A percentile compares a stretch with the other conserved stretches of the same genome.
Evolutionary conservation across 2,329 filamentous ascomycete species (phyloP).

Genomic region (Didymella pomorum): DNA sequence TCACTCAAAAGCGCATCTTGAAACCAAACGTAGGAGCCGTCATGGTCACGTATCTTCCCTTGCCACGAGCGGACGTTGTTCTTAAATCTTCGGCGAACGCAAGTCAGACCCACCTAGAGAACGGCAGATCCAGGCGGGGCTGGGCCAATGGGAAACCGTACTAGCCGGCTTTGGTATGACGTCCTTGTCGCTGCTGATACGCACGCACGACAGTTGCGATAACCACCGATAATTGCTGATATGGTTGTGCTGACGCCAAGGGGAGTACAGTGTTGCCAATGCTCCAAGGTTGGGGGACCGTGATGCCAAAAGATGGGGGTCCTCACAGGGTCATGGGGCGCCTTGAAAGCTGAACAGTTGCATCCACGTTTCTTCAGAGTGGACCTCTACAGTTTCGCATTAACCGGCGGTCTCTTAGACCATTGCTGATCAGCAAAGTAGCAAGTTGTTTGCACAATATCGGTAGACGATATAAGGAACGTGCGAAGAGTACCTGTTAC

Average conservation of each 20-base stretch:
- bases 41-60: constrained; percentile 28
- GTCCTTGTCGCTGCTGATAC: constrained; percentile 15
- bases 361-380: constrained; percentile 7
- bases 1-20: constrained; percentile 22
- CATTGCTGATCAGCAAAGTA: background rate
- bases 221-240: constrained; percentile 12
- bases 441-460: background rate
- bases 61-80: constrained; percentile 24
- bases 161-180: constrained; percentile 36
- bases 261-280: constrained; percentile 26
- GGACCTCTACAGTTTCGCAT: background rate
- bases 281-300: constrained; percentile 29
- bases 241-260: constrained; percentile 22
- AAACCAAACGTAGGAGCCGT: constrained; percentile 29
- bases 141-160: constrained; percentile 28
- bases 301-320: constrained; percentile 26
- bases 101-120: constrained; percentile 22
- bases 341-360: background rate
- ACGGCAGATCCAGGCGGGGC: constrained; percentile 36
- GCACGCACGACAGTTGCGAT: constrained; percentile 2
- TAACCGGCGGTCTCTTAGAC: background rate
- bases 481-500: background rate
- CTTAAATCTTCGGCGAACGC: constrained; percentile 33
- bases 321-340: background rate
- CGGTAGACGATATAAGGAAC: background rate